These are phyloP conservation scores for Coprinopsis marcescibilis DNA, from an alignment of 768 basidiomycete species.

Conservation along the genomic window DNA sequence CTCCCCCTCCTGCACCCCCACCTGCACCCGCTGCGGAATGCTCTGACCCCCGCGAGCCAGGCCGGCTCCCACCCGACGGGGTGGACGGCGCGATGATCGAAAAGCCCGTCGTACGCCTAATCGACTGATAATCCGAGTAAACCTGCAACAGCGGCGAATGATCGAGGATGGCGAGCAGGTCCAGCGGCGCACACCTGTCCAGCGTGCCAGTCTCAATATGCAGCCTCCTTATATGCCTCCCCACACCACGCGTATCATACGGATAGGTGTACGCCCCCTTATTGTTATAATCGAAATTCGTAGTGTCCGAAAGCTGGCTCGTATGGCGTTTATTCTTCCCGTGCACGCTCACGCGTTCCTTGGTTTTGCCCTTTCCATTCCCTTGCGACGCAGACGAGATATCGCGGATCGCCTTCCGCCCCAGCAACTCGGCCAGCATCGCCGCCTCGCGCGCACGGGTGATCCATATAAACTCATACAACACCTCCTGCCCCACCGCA, in stretches of 20 bases:
- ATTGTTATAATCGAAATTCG: constrained; percentile 1
- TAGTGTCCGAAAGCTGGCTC: not conserved
- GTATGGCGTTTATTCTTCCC: not conserved
- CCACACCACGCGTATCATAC: constrained; percentile 7
- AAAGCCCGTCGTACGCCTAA: constrained; percentile 36
- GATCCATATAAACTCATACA: constrained; percentile 73
- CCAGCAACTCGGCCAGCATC: constrained; percentile 18
- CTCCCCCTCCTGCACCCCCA: too few relatives aligned
- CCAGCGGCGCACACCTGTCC: constrained; percentile 59
- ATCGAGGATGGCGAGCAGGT: constrained; percentile 65
- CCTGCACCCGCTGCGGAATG: too few relatives aligned
- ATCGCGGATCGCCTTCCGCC: constrained; percentile 14
- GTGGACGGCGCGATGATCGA: not conserved
- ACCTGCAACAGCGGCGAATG: constrained; percentile 53
- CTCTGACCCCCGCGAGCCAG: constrained; percentile 32
- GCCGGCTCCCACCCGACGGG: constrained; percentile 13
- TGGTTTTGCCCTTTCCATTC: not conserved
- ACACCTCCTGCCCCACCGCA: constrained; percentile 43
- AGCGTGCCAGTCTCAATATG: constrained; percentile 67
- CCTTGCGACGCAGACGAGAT: constrained; percentile 21
- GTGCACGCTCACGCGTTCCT: not conserved
- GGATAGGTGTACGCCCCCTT: constrained; percentile 29
- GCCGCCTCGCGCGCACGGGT: constrained; percentile 32
- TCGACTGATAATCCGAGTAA: constrained; percentile 60
- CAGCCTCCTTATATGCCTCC: constrained; percentile 54